A percentile compares a stretch with the other conserved stretches of the same genome.
phyloP scores from a whole-genome alignment of 2,329 filamentous ascomycete species.

The Leptographium procerum region DNA sequence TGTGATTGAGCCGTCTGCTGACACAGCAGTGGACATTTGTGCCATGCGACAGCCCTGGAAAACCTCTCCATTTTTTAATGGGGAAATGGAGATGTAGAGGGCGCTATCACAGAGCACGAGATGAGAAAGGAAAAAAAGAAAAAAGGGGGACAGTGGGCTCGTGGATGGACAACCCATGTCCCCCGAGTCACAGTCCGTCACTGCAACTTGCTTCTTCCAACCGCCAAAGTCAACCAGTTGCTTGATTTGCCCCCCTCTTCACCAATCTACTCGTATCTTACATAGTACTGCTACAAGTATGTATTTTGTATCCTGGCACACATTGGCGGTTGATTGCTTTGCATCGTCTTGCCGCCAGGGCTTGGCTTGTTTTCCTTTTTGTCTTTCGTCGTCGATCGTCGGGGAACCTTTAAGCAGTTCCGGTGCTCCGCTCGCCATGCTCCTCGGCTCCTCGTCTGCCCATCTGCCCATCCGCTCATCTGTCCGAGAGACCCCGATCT shows the following conservation, averaged over 20 bases:
- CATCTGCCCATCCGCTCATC: neutral
- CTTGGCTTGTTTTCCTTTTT: neutral
- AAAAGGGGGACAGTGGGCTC: too few relatives aligned
- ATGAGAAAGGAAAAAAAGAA: neutral
- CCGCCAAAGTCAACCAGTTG: neutral
- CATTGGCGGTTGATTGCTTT: too few relatives aligned
- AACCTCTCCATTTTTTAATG: neutral
- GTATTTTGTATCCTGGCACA: too few relatives aligned
- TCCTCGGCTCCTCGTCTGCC: too few relatives aligned
- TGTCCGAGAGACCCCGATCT: neutral
- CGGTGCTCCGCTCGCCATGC: neutral
- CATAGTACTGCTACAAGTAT: too few relatives aligned
- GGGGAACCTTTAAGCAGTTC: neutral
- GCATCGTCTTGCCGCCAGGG: too few relatives aligned
- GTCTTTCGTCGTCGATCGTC: neutral
- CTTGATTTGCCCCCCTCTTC: neutral
- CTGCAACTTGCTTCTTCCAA: neutral
- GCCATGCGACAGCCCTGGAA: neutral
- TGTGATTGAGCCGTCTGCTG: neutral
- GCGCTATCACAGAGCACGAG: neutral
- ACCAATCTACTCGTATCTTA: too few relatives aligned
- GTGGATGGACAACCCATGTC: too few relatives aligned
- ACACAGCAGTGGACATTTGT: neutral
- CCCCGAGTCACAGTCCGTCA: too few relatives aligned
- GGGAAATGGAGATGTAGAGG: slow-evolving; percentile 12